Base-by-base conservation (phyloP, 2,329 filamentous ascomycete species). In the Sclerotinia glacialis region DNA sequence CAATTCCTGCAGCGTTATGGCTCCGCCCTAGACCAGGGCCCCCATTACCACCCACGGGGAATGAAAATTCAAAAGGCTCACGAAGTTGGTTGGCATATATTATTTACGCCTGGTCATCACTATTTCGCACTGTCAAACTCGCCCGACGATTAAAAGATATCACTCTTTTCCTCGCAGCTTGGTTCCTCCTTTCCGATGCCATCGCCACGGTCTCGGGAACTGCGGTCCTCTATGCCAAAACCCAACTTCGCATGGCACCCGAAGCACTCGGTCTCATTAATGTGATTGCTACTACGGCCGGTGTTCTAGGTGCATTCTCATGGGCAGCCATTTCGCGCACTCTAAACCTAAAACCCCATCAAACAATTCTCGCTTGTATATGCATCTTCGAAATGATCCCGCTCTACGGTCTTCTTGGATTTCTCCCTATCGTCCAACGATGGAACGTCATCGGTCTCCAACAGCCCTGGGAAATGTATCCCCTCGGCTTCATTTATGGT, bases 401-500 rank as follows among this genome's bases (percentile, higher is more conserved):
- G 0, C 75, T 98, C 0, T 99, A 99, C 75, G 94, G 93, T 0
- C 82, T 99, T 18, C 79, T 96, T 26, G 93, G 94, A 0, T 97
- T 94, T 74, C 83, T 98, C 23, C 92, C 93, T 0, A 87, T 91
- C 11, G 83, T 98, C 58, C 84, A 87, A 73, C 80, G 83, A 12
- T 86, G 90, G 78, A 93, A 92, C 0, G 86, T 91, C 7, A 80
- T 92, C 46, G 95, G 95, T 1, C 82, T 99, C 16, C 93, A 97
- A 77, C 88, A 95, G 76, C 87, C 91, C 1, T 97, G 93, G 91
- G 95, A 99, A 74, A 97, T 99, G 90, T 98, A 95, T 74, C 91
- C 92, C 0, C 80, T 99, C 1, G 93, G 92, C 0, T 90, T 91
- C 3, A 86, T 98, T 21, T 97, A 97, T 77, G 95, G 95, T 0